Conservation (phyloP, 1,284 basidiomycete genomes). For the Marasmius fiardii region DNA sequence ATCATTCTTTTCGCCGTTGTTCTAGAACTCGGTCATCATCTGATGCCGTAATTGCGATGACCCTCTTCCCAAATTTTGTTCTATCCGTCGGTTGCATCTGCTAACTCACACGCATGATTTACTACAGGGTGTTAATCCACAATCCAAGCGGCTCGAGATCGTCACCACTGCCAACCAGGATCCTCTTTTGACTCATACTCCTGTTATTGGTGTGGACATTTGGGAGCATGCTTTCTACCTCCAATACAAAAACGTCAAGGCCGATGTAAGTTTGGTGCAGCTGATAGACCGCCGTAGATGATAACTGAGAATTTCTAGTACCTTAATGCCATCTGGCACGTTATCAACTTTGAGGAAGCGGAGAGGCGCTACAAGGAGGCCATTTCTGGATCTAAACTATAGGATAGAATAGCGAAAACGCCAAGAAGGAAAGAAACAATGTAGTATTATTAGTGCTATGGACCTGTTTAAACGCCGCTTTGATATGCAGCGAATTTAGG, state of each 20-base stretch:
- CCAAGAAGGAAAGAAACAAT: too few species aligned
- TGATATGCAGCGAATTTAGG: too few species aligned
- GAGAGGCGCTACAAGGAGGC: not conserved
- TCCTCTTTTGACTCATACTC: constrained; percentile 71
- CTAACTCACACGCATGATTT: not conserved
- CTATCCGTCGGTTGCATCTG: too few species aligned
- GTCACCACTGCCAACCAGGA: constrained; percentile 88
- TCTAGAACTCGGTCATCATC: not conserved
- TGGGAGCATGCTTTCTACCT: constrained; percentile 85
- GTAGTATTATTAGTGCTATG: too few species aligned
- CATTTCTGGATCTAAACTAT: not conserved
- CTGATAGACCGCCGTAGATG: too few species aligned
- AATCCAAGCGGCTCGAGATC: constrained; percentile 67
- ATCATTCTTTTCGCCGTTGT: constrained; percentile 1
- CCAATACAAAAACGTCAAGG: constrained; percentile 77
- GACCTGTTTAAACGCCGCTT: too few species aligned
- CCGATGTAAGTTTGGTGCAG: constrained; percentile 64
- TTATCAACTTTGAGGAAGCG: constrained; percentile 2
- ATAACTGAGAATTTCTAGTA: too few species aligned
- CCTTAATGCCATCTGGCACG: not conserved
- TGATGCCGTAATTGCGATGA: not conserved
- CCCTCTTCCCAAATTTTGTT: too few species aligned
- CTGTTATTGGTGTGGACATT: constrained; percentile 86
- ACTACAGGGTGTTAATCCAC: constrained; percentile 63
- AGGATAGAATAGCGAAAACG: not conserved